Evolutionary conservation across 108 stramenopile species (phyloP), one percentile per base, ranked within the genome.

Genomic region (Cyclotella sp.): DNA sequence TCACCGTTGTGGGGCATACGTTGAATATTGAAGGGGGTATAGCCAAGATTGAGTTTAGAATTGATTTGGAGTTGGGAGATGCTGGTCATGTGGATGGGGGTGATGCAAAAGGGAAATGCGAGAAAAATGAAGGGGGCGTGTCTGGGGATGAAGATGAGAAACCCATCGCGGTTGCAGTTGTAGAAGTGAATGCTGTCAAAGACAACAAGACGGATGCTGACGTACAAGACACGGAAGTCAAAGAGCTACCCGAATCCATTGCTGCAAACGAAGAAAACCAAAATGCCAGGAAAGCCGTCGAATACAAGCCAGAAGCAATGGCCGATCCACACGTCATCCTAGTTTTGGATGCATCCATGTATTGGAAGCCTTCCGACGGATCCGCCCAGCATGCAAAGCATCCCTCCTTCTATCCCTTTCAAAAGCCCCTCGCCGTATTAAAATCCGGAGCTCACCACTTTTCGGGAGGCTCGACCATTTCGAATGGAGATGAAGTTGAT

Each of bases 21-120:
- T 77, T 95, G 43, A 85, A 85, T 67, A 90, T 95, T 78, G 91
- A 84, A 70, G 76, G 83, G 16, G 94, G 92, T 16, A 84, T 80
- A 51, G 91, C 91, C 58, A 81, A 72, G 39, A 91, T 93, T 21
- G 81, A 83, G 21, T 95, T 91, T 76, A 29, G 74, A n/a, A 83
- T 95, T 14, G 86, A 87, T 68, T 72, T 90, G 8, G 83, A 85
- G 46, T 18, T 80, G 45, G 68, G 63, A 30, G 81, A 54, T 15
- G 43, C 22, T 34, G 9, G 10, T 62, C 61, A 61, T 40, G 47
- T 62, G 39, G 73, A 29, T 45, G 58, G 61, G 26, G 21, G 12
- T 19, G 30, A 39, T 34, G 47, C 39, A 42, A 21, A 59, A 30
- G 22, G 18, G 12, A 43, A 70, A 28, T 54, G 16, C n/a, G 55